Evolutionary conservation across 164 flowering plant genomes (phyloP).

Genomic region (Stephania japonica): DNA sequence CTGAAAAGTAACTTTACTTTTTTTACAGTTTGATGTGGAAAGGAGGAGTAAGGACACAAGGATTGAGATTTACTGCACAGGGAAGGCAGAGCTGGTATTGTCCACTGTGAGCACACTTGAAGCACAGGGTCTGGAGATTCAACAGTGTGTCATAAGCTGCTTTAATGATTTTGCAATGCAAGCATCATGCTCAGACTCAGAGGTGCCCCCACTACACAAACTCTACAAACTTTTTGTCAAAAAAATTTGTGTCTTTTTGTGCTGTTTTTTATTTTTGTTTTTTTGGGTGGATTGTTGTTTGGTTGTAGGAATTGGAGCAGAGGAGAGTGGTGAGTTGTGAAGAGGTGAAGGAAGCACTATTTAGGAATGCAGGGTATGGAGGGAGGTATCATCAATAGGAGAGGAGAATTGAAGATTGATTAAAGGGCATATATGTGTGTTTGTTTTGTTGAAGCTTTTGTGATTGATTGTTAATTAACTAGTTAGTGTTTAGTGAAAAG

Average conservation of each 20-base stretch:
- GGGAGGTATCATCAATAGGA: constrained; percentile 56
- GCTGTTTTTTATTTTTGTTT: too few relatives aligned
- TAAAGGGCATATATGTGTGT: not conserved
- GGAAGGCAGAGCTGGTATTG: constrained; percentile 65
- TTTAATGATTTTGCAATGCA: constrained; percentile 84
- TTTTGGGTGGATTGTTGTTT: not conserved
- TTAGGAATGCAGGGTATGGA: constrained; percentile 86
- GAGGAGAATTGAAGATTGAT: not conserved
- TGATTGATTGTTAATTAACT: not conserved
- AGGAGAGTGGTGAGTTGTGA: constrained; percentile 38
- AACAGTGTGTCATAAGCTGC: constrained; percentile 90
- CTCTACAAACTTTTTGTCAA: not conserved
- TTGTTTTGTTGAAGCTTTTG: not conserved
- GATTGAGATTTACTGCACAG: constrained; percentile 64
- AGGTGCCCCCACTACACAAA: constrained; percentile 33
- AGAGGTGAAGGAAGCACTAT: constrained; percentile 74
- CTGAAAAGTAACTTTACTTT: not conserved
- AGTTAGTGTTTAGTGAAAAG: not conserved
- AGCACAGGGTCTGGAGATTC: constrained; percentile 79
- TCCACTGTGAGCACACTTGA: constrained; percentile 73
- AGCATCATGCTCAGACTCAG: constrained; percentile 84
- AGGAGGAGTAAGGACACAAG: constrained; percentile 53
- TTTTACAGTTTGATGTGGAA: constrained; percentile 72
- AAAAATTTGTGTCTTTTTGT: too few relatives aligned
- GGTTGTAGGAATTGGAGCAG: constrained; percentile 50